Base-by-base conservation (phyloP, 2,329 filamentous ascomycete genomes). In the Clonostachys sp. region DNA sequence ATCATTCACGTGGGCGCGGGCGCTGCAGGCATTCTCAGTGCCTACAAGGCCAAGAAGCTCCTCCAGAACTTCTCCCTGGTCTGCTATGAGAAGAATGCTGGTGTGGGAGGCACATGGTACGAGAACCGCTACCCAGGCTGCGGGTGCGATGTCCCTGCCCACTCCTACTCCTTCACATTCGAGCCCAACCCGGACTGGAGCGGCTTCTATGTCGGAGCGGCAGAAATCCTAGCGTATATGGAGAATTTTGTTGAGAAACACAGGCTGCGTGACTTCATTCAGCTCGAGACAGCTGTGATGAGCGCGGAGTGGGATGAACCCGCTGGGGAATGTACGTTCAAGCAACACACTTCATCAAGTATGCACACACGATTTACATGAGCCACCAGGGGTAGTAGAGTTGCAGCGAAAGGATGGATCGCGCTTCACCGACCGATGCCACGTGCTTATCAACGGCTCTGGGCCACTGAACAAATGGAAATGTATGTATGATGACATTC, bases 141-240 rank as follows among this genome's bases (percentile, higher is more conserved):
- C 39, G 30, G 39, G 3, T 80, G 75, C 57, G 78, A 81, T 56
- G 68, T 81, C 16, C 77, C 77, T 9, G 74, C 72, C 54, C 81
- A 84, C 62, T 81, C 77, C 58, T 85, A 84, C 56, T 80, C 81
- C 55, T 83, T 81, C 56, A 77, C 78, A 3, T 84, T 78, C 73
- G 71, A 75, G 47, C 75, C 75, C 3, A 84, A 83, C 57, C 73
- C 73, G 7, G 70, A 73, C 40, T 85, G 81, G 81, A 70, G 71
- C 16, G 72, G 74, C 47, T 80, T 83, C 57, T 84, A 79, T 56
- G 69, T 77, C 0, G 63, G 71, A 0, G 75, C 75, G 1, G 63
- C 65, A 1, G 81, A 85, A 55, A 84, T 85, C 40, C 67, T 72
- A 38, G 62, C 64, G 4, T 84, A 84, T 49, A 68, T 84, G 20